These are phyloP conservation scores for Gleditsia sinensis DNA, from an alignment of 306 rosid species.

Conservation along the genomic window DNA sequence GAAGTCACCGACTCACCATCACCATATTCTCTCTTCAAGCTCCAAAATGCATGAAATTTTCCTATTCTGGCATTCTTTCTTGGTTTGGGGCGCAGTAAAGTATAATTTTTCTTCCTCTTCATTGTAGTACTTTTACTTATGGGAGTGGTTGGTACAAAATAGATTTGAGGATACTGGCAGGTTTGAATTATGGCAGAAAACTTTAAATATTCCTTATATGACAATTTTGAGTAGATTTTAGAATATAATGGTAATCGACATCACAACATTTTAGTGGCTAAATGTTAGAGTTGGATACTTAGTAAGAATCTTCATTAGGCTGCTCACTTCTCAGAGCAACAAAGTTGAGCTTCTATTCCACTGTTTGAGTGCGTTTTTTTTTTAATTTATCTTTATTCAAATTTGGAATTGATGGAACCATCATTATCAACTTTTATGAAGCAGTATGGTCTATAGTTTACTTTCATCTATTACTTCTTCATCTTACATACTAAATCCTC, in stretches of 20 bases:
- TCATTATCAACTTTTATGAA: not conserved
- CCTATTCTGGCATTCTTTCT: not conserved
- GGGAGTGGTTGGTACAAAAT: not conserved
- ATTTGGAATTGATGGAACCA: not conserved
- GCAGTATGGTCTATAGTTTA: not conserved
- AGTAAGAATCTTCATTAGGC: not conserved
- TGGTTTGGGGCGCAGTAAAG: not conserved
- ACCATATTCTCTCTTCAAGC: not conserved
- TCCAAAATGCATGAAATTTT: not conserved
- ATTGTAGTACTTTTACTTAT: not conserved
- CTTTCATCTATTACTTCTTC: not conserved
- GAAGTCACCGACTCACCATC: not conserved
- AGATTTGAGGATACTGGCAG: not conserved
- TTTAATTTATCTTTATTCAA: not conserved
- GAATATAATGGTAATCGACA: too few relatives aligned
- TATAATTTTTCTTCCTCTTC: not conserved
- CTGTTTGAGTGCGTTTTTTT: not conserved
- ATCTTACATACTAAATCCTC: not conserved
- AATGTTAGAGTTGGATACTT: too few relatives aligned
- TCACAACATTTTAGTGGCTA: too few relatives aligned
- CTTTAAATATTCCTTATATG: not conserved
- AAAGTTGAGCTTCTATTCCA: not conserved
- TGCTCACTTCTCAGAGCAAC: not conserved
- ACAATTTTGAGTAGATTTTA: not conserved
- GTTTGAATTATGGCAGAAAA: not conserved